Base-by-base conservation (phyloP, 2,329 filamentous ascomycete genomes). In the Penicillium sp. region DNA sequence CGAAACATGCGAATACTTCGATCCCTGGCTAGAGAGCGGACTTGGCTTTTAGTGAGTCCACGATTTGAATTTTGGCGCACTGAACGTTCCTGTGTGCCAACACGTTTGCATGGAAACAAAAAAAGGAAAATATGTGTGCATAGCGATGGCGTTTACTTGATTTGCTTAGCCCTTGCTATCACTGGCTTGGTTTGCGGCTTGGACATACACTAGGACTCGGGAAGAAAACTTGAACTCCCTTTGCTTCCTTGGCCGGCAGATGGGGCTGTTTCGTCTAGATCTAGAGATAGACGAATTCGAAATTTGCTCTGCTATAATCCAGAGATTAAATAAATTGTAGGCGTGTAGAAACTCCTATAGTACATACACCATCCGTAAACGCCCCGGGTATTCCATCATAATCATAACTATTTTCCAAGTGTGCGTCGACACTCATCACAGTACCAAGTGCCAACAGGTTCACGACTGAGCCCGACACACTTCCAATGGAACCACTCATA, bases 1-100 rank as follows among this genome's bases (percentile, higher is more conserved):
- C 0, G 88, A 86, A 61, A 96, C 89, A 47, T 99, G 94, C 74
- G 88, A 91, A 50, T 99, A 99, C 70, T 97, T 96, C 68, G 84
- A 89, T 59, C 84, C 87, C 49, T 99, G 94, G 94, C 75, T 97
- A 43, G 82, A 67, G 49, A 71, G 67, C 57, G 66, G 68, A 9
- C 65, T 76, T 29, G 68, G 67, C 16, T 75, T 75, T 43, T 75
- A 55, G 18, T 36, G 29, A 22, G 39, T 40, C 16, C n/a, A n/a
- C 31, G 42, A 47, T 45, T 21, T 45, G 21, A 34, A 43, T 49
- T 42, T 50, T n/a, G 55, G 52, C 51, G 53, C 52, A 47, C 49
- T 56, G 48, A 38, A 42, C 42, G 47, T 49, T 47, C 36, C 40
- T 52, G 47, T 58, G 56, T 60, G 57, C 42, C 50, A 56, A 56